These are phyloP conservation scores for Xylaria grammica DNA, from an alignment of 495 filamentous ascomycete species.

Conservation along the genomic window DNA sequence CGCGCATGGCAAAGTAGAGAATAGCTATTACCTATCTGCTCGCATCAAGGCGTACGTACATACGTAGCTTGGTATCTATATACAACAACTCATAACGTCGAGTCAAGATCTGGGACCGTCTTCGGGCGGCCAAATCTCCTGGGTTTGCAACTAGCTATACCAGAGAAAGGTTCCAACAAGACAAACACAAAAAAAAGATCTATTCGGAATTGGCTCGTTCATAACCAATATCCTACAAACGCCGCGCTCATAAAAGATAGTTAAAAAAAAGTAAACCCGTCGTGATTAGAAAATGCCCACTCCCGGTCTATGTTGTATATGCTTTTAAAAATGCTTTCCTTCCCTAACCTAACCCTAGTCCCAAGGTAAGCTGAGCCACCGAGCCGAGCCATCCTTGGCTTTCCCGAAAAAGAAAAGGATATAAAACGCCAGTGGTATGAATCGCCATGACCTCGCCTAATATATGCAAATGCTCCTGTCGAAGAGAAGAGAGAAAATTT, in stretches of 20 bases:
- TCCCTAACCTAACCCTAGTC: not conserved
- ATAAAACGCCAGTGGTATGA: constrained; percentile 14
- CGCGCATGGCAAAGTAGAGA: no score
- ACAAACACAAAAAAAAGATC: constrained; percentile 2
- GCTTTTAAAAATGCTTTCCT: constrained; percentile 15
- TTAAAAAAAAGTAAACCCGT: not conserved
- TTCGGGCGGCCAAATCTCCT: no score
- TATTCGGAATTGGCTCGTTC: not conserved
- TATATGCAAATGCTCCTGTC: constrained; percentile 16
- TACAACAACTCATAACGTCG: no score
- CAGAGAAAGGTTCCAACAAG: not conserved
- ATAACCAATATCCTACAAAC: constrained; percentile 1
- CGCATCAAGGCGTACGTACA: no score
- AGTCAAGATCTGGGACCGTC: no score
- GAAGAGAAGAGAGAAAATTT: not conserved
- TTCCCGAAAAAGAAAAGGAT: not conserved
- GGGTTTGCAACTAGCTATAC: not conserved
- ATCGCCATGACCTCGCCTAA: not conserved
- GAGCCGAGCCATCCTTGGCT: constrained; percentile 4
- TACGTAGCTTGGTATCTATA: no score
- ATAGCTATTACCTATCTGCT: no score
- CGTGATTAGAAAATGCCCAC: constrained; percentile 1
- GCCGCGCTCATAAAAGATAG: constrained; percentile 4
- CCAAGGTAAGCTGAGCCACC: constrained; percentile 5
- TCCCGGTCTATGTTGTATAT: constrained; percentile 19